Percentiles rank a stretch among this genome's conserved stretches.
phyloP scores from a whole-genome alignment of 2,329 filamentous ascomycete genomes.

The Hortaea werneckii region DNA sequence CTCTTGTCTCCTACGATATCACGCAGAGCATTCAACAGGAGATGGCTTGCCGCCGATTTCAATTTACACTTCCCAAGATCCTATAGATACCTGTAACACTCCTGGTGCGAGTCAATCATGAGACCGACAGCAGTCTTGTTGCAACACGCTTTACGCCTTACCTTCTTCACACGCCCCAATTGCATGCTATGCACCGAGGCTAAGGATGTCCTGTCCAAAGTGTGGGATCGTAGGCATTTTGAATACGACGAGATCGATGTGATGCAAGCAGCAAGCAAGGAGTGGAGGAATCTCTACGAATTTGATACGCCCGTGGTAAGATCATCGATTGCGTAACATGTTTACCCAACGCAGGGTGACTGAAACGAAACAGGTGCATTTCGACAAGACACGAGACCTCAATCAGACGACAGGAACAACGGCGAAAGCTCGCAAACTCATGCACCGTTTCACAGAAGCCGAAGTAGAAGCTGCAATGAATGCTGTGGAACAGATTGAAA shows the following conservation, averaged over 20 bases:
- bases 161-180: slow-evolving; percentile 62
- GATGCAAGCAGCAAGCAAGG: slow-evolving; percentile 49
- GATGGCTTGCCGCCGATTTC: no score
- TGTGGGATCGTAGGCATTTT: slow-evolving; percentile 59
- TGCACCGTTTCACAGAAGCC: slow-evolving; percentile 63
- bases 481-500: slow-evolving; percentile 27
- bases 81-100: no score
- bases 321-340: background rate
- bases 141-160: slow-evolving; percentile 36
- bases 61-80: no score
- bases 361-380: slow-evolving; percentile 39
- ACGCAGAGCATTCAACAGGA: no score
- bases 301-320: slow-evolving; percentile 72
- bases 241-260: slow-evolving; percentile 61
- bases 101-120: slow-evolving; percentile 1
- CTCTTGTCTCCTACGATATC: no score
- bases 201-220: slow-evolving; percentile 55
- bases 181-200: slow-evolving; percentile 63
- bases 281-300: slow-evolving; percentile 66
- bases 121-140: slow-evolving; percentile 8
- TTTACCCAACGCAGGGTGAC: background rate
- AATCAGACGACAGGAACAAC: slow-evolving; percentile 32
- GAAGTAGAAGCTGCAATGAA: slow-evolving; percentile 63
- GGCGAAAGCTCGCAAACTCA: slow-evolving; percentile 57
- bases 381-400: slow-evolving; percentile 47